Evolutionary conservation across 2,329 filamentous ascomycete species (phyloP).

Genomic region (Byssothecium circinans): DNA sequence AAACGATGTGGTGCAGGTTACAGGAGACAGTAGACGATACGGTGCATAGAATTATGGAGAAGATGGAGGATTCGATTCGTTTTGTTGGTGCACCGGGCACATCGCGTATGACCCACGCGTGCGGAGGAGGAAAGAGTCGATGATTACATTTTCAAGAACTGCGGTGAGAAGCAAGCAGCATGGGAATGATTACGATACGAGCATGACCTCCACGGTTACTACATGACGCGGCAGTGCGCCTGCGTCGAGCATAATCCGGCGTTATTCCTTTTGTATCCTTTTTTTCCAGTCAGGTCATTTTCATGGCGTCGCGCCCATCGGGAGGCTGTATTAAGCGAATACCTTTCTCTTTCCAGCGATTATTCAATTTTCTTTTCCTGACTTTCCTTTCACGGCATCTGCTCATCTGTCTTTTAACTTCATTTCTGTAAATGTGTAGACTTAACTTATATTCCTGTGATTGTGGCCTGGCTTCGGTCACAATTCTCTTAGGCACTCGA

Average conservation of each 20-base stretch:
- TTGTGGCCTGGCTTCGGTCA: too few species aligned
- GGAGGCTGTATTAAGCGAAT: background rate
- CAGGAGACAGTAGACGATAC: background rate
- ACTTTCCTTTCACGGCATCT: too few species aligned
- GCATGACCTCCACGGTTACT: background rate
- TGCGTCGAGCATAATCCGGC: background rate
- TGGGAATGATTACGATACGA: background rate
- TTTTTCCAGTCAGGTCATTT: too few species aligned
- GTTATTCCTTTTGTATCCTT: background rate
- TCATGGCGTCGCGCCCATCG: background rate
- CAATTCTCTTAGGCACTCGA: too few species aligned
- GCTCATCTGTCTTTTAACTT: too few species aligned
- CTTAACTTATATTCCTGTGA: too few species aligned
- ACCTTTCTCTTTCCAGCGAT: background rate
- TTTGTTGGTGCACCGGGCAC: background rate
- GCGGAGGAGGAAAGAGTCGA: background rate
- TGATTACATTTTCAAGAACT: background rate
- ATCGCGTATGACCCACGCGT: background rate
- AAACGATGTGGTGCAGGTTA: background rate
- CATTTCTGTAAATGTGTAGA: too few species aligned
- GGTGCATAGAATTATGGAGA: background rate
- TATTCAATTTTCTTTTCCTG: background rate
- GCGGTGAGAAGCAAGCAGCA: background rate
- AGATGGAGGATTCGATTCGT: too few species aligned
- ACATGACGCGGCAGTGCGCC: background rate